Conservation (phyloP, 1,284 basidiomycete species). For the Austropuccinia psidii region DNA sequence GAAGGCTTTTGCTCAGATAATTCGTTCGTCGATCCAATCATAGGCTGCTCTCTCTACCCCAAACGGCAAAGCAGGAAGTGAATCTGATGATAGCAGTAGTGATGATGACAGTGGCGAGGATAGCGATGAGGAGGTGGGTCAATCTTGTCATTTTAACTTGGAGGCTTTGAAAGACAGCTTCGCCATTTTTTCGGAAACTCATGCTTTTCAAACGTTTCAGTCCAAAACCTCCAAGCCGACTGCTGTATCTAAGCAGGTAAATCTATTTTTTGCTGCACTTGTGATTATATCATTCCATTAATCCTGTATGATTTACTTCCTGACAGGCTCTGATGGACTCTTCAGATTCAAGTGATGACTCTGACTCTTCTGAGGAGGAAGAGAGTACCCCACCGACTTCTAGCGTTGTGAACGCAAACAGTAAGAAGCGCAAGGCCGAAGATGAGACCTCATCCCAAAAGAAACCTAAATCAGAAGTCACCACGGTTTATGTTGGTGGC, state of each 20-base stretch:
- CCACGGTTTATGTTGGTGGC: conserved; percentile 81
- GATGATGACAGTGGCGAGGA: neutral
- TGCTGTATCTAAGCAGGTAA: neutral
- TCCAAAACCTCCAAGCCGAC: neutral
- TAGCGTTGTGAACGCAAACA: neutral
- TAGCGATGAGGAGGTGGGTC: neutral
- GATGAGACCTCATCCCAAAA: neutral
- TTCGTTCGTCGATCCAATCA: neutral
- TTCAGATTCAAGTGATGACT: conserved; percentile 22
- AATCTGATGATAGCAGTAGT: neutral
- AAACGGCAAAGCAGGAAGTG: neutral
- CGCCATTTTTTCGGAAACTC: too few species aligned
- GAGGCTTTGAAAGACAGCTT: too few species aligned
- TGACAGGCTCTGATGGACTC: neutral
- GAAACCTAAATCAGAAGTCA: conserved; percentile 47
- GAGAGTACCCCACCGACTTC: neutral
- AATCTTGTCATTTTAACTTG: too few species aligned
- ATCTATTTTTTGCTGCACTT: neutral
- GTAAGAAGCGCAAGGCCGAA: conserved; percentile 32
- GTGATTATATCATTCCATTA: neutral
- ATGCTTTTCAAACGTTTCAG: neutral
- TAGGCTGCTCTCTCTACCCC: neutral
- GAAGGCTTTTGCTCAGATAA: neutral
- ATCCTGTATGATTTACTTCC: too few species aligned
- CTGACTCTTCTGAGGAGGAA: neutral